Base-by-base conservation (phyloP, 805 yeast genomes). In the Cyberlindnera japonica region DNA sequence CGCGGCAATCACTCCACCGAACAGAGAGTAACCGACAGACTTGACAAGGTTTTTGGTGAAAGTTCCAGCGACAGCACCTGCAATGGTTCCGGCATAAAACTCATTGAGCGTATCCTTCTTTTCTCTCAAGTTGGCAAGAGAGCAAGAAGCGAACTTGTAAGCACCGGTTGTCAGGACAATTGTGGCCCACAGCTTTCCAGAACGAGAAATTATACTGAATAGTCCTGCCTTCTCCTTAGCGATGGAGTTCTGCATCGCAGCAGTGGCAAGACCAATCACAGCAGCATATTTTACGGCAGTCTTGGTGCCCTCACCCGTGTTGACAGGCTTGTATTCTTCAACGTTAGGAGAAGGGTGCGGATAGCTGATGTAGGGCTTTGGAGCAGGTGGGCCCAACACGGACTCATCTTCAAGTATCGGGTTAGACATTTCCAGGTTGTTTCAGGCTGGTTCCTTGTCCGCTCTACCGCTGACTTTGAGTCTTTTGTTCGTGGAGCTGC, bases 81-180 rank as follows among this genome's bases (percentile, higher is more conserved):
- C 68, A 13, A 66, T 55, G n/a, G 63, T 59, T 40, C 75, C 76
- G 16, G 74, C 75, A 33, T 54, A 56, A 39, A 77, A 72, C 15
- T 76, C 72, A 59, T 80, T 81, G 65, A 75, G 64, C 13, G 79
- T 79, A 54, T 81, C 84, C 53, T 76, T 77, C 55, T 68, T 71
- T 58, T 77, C 79, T 54, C 85, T 69, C 51, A 82, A 61, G 59
- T 82, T 81, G 47, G 83, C 69, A 24, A 75, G 47, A 18, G 75
- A 67, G 31, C 74, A 59, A 21, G 67, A 64, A 8, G 61, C 61
- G 48, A 69, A 61, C 33, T 60, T 59, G 54, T 59, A 72, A 8
- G 76, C 72, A 21, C 76, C 69, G 33, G 79, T 78, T 17, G 69
- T 69, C 11, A 78, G 68, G 33, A 78, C 73, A 43, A 73, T 64